A percentile compares a stretch with the other conserved stretches of the same genome.
These are phyloP conservation scores for Backusella sp. DNA, from an alignment of 192 early-diverging fungal genomes.

Conservation along the genomic window DNA sequence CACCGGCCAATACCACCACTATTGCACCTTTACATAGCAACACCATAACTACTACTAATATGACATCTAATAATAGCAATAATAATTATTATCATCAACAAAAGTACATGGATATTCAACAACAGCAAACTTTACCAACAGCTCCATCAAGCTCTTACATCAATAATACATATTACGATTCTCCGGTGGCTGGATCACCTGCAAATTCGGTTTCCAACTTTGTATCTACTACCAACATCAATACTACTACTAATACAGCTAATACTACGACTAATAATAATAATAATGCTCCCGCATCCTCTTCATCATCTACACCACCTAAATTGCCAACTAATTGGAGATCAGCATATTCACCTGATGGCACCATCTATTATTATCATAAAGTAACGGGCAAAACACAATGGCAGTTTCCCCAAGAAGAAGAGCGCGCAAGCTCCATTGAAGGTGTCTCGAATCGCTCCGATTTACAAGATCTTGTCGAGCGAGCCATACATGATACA, in stretches of 20 bases:
- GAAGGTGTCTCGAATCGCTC: conserved; percentile 18
- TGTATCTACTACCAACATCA: not conserved
- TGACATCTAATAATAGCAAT: not conserved
- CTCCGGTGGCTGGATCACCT: not conserved
- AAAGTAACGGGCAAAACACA: conserved; percentile 48
- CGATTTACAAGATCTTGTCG: conserved; percentile 21
- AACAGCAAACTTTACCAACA: not conserved
- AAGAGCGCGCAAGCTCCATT: conserved; percentile 22
- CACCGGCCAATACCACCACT: not conserved
- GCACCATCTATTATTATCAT: conserved; percentile 52
- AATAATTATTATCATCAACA: not conserved
- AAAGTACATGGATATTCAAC: not conserved
- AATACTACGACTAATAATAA: not conserved
- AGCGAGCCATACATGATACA: conserved; percentile 24
- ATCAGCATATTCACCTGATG: conserved; percentile 40
- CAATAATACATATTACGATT: not conserved
- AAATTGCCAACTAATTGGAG: conserved; percentile 52
- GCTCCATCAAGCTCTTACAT: not conserved
- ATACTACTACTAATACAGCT: not conserved
- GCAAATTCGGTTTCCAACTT: not conserved
- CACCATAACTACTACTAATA: not conserved
- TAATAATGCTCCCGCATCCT: not conserved
- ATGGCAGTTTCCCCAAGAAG: conserved; percentile 48
- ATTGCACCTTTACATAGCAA: not conserved
- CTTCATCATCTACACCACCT: not conserved